A percentile compares a stretch with the other conserved stretches of the same genome.
phyloP scores from a whole-genome alignment of 2,329 filamentous ascomycete genomes.

The Monosporascus sp. region DNA sequence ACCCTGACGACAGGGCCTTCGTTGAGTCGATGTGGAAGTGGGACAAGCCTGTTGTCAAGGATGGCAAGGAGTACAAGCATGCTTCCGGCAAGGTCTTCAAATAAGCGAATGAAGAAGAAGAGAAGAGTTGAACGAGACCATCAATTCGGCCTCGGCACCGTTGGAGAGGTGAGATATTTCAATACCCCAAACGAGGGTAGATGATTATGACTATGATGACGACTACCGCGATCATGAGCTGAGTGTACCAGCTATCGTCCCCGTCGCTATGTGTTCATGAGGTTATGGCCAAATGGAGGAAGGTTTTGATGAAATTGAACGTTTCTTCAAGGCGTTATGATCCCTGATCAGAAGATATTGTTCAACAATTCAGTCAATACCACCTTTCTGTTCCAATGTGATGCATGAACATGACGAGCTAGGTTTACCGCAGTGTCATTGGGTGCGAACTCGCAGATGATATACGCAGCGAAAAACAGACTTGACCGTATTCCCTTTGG shows the following conservation, averaged over 20 bases:
- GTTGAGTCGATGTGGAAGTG: conserved; percentile 86
- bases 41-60: conserved; percentile 75
- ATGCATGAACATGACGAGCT: no score
- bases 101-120: conserved; percentile 50
- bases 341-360: neutral
- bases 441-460: no score
- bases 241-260: neutral
- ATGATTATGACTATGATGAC: neutral
- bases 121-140: neutral
- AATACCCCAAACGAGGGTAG: neutral
- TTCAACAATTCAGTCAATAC: no score
- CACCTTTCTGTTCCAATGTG: no score
- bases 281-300: neutral
- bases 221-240: neutral
- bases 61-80: conserved; percentile 85
- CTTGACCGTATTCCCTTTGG: no score
- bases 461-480: no score
- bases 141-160: neutral
- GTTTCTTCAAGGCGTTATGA: neutral
- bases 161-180: neutral
- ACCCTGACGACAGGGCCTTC: conserved; percentile 77
- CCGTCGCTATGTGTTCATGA: neutral
- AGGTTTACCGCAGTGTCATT: no score
- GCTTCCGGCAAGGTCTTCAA: conserved; percentile 98
- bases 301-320: neutral